Evolutionary conservation across 2,329 filamentous ascomycete genomes (phyloP), one percentile per base, ranked within the genome.

Genomic region (Ceratocystis papillata): DNA sequence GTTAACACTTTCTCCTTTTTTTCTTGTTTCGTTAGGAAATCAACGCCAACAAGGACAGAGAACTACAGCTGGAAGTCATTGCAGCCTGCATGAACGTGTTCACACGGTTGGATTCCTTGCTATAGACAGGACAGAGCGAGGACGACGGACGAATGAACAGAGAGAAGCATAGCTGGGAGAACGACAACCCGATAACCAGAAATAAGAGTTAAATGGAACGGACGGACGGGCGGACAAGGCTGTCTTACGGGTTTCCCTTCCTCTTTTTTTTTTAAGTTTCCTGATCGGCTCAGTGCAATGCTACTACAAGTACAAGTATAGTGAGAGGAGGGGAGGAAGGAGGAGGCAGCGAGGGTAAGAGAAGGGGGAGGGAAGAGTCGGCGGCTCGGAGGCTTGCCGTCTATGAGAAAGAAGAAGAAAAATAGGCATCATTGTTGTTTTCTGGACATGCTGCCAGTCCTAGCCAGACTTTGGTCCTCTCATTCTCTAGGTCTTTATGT

Each of bases 41-140:
- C 70, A 89, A 87, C 76, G 87, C 84, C 69, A 84, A 83, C 73
- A 96, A 95, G 76, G 93, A 97, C 71, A 95, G 90, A 79, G 94
- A 99, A 75, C 82, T 97, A 72, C 94, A 97, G 76, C 83, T 99
- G 70, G 94, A 99, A 83, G 93, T 96, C 73, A 90, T 99, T 65
- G 92, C 94, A 64, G 94, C 94, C 71, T 97, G 94, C 77, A 79
- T 99, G 76, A 96, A 89, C 78, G 94, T 99, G 73, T 99, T 99
- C 76, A 99, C 94, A 70, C 86, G 93, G 74, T 88, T 99, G 73
- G 94, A 99, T 79, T 97, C 94, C 63, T 81, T 99, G 69, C 86
- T 99, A 75, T 99, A 83, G 79, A 68, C 64, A 45, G 48, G 17
- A 22, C 37, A 44, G 37, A 41, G 46, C 46, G 8, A 22, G 7